Evolutionary conservation across 1,284 basidiomycete genomes (phyloP).

Genomic region (Marasmius fiardii): DNA sequence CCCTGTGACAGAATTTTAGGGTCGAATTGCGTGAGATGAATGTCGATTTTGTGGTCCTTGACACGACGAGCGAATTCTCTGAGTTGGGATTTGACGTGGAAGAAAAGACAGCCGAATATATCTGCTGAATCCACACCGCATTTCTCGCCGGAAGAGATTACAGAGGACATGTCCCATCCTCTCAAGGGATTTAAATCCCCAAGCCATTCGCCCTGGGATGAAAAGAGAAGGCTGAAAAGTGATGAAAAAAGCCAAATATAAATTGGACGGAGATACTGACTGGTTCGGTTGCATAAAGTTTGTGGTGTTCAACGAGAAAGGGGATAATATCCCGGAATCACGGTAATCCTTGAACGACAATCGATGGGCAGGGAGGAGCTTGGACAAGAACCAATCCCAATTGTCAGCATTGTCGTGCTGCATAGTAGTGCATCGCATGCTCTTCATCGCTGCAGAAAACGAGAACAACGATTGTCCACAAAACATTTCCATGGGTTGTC

Average conservation of each 20-base stretch:
- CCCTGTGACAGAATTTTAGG: slow-evolving; percentile 35
- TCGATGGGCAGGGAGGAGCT: slow-evolving; percentile 33
- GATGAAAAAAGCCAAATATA: neutral
- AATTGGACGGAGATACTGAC: slow-evolving; percentile 18
- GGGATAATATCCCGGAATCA: slow-evolving; percentile 35
- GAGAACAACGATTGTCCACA: slow-evolving; percentile 26
- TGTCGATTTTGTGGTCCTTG: slow-evolving; percentile 32
- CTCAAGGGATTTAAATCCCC: slow-evolving; percentile 31
- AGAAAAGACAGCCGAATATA: slow-evolving; percentile 41
- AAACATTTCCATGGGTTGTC: slow-evolving; percentile 36
- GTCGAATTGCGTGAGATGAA: slow-evolving; percentile 38
- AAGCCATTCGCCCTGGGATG: slow-evolving; percentile 35
- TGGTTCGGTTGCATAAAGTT: slow-evolving; percentile 37
- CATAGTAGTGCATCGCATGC: slow-evolving; percentile 26
- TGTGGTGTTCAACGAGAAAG: slow-evolving; percentile 31
- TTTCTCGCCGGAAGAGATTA: slow-evolving; percentile 27
- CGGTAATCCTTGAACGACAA: slow-evolving; percentile 32
- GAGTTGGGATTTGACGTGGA: slow-evolving; percentile 39
- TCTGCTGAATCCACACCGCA: slow-evolving; percentile 32
- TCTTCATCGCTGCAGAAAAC: slow-evolving; percentile 25
- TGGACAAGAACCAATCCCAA: slow-evolving; percentile 29
- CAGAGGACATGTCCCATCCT: slow-evolving; percentile 34
- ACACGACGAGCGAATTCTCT: slow-evolving; percentile 35
- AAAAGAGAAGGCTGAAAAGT: slow-evolving; percentile 32
- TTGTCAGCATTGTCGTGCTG: slow-evolving; percentile 30